Conservation (phyloP, 2,329 filamentous ascomycete genomes). For the Talaromyces sp. region DNA sequence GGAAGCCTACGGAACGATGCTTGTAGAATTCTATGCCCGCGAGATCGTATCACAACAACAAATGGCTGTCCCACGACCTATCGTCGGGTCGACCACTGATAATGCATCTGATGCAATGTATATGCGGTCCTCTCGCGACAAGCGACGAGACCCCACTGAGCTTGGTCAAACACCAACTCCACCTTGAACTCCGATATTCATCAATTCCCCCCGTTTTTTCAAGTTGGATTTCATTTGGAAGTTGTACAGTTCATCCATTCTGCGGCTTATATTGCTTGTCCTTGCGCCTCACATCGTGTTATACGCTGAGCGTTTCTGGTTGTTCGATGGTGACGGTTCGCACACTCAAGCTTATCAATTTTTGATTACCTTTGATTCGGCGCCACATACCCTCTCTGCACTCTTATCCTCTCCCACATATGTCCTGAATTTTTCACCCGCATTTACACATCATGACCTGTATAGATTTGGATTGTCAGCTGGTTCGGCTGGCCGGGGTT, state of each 20-base stretch:
- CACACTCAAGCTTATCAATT: neutral
- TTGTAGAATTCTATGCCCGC: slow-evolving; percentile 95
- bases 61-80: slow-evolving; percentile 21
- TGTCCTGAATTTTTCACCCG: slow-evolving; percentile 14
- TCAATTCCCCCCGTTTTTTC: neutral
- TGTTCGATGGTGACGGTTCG: neutral
- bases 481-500: slow-evolving; percentile 17
- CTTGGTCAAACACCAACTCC: slow-evolving; percentile 40
- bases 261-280: neutral
- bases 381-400: slow-evolving; percentile 22
- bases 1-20: slow-evolving; percentile 96
- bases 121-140: slow-evolving; percentile 33
- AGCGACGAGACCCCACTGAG: slow-evolving; percentile 26
- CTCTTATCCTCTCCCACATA: slow-evolving; percentile 2
- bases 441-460: slow-evolving; percentile 27
- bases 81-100: slow-evolving; percentile 19
- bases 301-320: slow-evolving; percentile 18
- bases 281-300: neutral
- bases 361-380: slow-evolving; percentile 9
- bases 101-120: slow-evolving; percentile 35
- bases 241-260: slow-evolving; percentile 4
- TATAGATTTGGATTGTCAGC: slow-evolving; percentile 26
- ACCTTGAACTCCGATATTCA: slow-evolving; percentile 23
- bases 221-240: neutral
- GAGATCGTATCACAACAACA: slow-evolving; percentile 75